phyloP scores from a whole-genome alignment of 768 basidiomycete species.

The Rubroboletus pulcherrimus region DNA sequence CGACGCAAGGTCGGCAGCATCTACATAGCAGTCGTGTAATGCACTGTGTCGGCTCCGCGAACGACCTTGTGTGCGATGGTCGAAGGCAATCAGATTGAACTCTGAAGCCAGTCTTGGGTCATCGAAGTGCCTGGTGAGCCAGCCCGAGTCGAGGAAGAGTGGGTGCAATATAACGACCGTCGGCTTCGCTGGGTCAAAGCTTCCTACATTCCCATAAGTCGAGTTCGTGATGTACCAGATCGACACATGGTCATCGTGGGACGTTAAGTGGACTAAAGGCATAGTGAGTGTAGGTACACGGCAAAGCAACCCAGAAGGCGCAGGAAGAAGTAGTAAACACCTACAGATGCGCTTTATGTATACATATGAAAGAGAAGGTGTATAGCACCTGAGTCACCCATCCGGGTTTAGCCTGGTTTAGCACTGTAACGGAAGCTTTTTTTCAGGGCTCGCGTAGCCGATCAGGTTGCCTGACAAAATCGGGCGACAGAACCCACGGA shows the following conservation, averaged over 20 bases:
- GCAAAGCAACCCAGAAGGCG: slow-evolving; percentile 2
- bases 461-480: slow-evolving; percentile 19
- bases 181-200: slow-evolving; percentile 62
- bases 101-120: slow-evolving; percentile 55
- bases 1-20: slow-evolving; percentile 72
- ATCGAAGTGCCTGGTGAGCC: slow-evolving; percentile 63
- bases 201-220: slow-evolving; percentile 52
- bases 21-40: slow-evolving; percentile 70
- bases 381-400: background rate
- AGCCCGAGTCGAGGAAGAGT: slow-evolving; percentile 62
- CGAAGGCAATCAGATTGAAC: slow-evolving; percentile 75
- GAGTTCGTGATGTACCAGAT: slow-evolving; percentile 73
- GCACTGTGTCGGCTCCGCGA: slow-evolving; percentile 51
- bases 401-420: slow-evolving; percentile 6
- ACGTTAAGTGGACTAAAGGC: slow-evolving; percentile 67
- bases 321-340: slow-evolving; percentile 2
- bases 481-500: slow-evolving; percentile 7
- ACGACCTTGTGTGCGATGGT: slow-evolving; percentile 61
- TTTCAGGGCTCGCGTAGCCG: slow-evolving; percentile 19
- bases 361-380: slow-evolving; percentile 11
- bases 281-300: slow-evolving; percentile 43
- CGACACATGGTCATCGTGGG: slow-evolving; percentile 61
- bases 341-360: slow-evolving; percentile 18
- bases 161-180: slow-evolving; percentile 69
- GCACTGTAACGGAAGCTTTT: slow-evolving; percentile 20